Evolutionary conservation across 345 rosid genomes (phyloP).

Genomic region (Cardamine occulta): DNA sequence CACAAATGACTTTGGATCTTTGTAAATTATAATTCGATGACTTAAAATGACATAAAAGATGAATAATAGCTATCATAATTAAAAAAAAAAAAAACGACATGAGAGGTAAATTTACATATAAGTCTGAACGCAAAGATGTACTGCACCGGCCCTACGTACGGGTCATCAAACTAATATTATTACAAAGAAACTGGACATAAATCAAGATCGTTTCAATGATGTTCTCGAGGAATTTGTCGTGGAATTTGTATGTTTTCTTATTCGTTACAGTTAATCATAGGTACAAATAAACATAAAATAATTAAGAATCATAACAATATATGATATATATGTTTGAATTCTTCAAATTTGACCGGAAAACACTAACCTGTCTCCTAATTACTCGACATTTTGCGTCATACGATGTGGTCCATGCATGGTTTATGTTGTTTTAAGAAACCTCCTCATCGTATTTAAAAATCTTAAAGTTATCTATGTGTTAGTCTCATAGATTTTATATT

Average conservation of each 20-base stretch:
- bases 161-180: constrained; percentile 19
- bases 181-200: constrained; percentile 15
- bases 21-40: too few relatives aligned
- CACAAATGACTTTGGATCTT: too few relatives aligned
- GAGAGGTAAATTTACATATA: too few relatives aligned
- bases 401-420: constrained; percentile 33
- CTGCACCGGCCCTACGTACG: constrained; percentile 27
- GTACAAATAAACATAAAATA: background rate
- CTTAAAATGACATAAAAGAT: too few relatives aligned
- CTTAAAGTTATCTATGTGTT: background rate
- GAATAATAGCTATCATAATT: too few relatives aligned
- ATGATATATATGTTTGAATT: constrained; percentile 32
- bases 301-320: constrained; percentile 1
- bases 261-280: constrained; percentile 26
- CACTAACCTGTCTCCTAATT: constrained; percentile 32
- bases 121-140: background rate
- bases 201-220: constrained; percentile 11
- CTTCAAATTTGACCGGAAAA: constrained; percentile 29
- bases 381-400: constrained; percentile 26
- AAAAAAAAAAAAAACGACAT: background rate
- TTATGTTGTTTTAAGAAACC: background rate
- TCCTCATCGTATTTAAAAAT: constrained; percentile 16
- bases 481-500: background rate
- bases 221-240: constrained; percentile 35
- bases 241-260: constrained; percentile 18